Base-by-base conservation (phyloP, 2,329 filamentous ascomycete species). In the Calonectria ilicicola region DNA sequence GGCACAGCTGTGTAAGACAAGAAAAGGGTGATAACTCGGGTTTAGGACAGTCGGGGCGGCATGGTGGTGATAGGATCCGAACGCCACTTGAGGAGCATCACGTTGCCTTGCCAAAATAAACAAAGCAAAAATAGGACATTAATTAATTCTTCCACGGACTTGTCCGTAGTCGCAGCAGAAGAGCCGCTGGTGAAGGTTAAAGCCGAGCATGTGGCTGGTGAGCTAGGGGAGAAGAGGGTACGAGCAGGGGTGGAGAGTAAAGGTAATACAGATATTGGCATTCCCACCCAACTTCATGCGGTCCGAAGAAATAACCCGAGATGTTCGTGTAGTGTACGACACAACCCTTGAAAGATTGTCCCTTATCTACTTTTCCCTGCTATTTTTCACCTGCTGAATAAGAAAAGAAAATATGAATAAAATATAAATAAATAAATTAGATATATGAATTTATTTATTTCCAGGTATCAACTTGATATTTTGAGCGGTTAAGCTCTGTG, bases 261-360 rank as follows among this genome's bases (percentile, higher is more conserved):
- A 63, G 40, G 62, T 32, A 51, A 67, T 46, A 53, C 69, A 65
- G 53, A 42, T 53, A 70, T 53, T 67, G 19, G 47, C 68, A 70
- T 46, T 26, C 26, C 53, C 53, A 29, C 49, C 67, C 65, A 58
- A 26, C 67, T 65, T 58, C 29, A 47, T 60, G 53, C 53, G 53
- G 40, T 53, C 35, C 35, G 32, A 58, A 32, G n/a, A 66, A 38
- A 38, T 4, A 60, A 40, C 17, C 53, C 35, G 53, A 60, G 53
- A 60, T 40, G 53, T 21, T 60, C 32, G 35, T 60, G 53, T 35
- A 35, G 32, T 35, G 32, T 10, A n/a, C n/a, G n/a, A n/a, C n/a
- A n/a, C n/a, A n/a, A n/a, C n/a, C n/a, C n/a, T n/a, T n/a, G n/a
- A n/a, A n/a, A n/a, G n/a, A n/a, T n/a, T n/a, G n/a, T n/a, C n/a